These are phyloP conservation scores for Immersiella caudata DNA, from an alignment of 495 filamentous ascomycete genomes.

Conservation along the genomic window DNA sequence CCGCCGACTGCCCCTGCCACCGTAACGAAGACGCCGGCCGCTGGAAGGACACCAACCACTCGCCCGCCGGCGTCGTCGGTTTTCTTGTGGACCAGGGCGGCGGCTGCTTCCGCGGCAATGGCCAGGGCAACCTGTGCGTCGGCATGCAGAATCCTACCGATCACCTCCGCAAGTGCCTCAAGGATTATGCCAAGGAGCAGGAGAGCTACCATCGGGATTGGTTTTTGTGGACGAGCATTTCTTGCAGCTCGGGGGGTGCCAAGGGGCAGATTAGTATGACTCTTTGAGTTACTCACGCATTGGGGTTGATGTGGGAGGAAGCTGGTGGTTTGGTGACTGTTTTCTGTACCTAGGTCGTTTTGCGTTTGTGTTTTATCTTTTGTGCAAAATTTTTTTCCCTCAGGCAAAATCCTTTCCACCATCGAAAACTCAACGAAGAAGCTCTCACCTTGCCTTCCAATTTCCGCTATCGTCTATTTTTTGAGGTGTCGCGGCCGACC, in stretches of 20 bases:
- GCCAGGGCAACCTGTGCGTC: constrained; percentile 6
- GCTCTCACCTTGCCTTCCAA: too few species aligned
- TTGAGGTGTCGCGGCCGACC: too few species aligned
- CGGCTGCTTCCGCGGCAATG: constrained; percentile 6
- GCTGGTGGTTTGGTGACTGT: too few species aligned
- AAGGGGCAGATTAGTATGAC: constrained; percentile 6
- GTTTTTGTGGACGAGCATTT: constrained; percentile 5
- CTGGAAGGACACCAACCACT: constrained; percentile 10
- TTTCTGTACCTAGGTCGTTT: too few species aligned
- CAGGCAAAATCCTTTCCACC: too few species aligned
- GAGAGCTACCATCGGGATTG: constrained; percentile 2
- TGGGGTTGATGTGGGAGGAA: too few species aligned
- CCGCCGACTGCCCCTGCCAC: background rate
- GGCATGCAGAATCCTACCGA: background rate
- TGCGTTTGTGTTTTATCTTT: too few species aligned
- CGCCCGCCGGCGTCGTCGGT: background rate
- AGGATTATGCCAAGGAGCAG: background rate
- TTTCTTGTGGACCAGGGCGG: background rate
- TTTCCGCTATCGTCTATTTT: too few species aligned
- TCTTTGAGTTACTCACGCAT: too few species aligned
- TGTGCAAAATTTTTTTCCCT: too few species aligned
- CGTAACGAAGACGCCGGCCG: background rate
- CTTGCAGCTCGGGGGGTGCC: constrained; percentile 7
- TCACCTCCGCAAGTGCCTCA: background rate
- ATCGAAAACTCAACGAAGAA: too few species aligned